These are phyloP conservation scores for Allium sativum DNA, from an alignment of 106 monocot species.

Conservation along the genomic window DNA sequence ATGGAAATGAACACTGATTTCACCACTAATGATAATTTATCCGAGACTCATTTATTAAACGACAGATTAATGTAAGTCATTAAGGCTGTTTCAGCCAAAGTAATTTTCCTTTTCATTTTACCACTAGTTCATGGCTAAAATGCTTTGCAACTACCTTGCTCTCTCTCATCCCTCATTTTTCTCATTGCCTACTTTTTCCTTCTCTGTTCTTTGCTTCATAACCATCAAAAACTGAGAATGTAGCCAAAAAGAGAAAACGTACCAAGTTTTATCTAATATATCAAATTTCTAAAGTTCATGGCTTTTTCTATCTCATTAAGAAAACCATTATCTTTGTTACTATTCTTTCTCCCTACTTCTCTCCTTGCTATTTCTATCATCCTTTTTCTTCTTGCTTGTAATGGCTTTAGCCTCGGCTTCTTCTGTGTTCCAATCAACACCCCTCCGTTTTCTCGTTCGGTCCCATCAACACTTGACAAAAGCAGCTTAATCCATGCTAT, in stretches of 20 bases:
- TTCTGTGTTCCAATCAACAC: neutral
- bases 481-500: neutral
- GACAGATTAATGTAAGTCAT: too few relatives aligned
- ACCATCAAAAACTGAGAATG: neutral
- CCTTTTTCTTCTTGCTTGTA: slow-evolving; percentile 21
- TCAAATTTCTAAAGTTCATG: neutral
- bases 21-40: too few relatives aligned
- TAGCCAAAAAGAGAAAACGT: neutral
- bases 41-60: too few relatives aligned
- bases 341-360: neutral
- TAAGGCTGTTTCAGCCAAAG: too few relatives aligned
- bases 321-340: neutral
- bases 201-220: neutral
- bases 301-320: neutral
- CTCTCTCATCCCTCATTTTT: neutral
- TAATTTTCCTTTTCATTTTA: too few relatives aligned
- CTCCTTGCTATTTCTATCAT: slow-evolving; percentile 1
- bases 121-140: neutral
- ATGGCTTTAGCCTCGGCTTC: slow-evolving; percentile 5
- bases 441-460: neutral
- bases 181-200: neutral
- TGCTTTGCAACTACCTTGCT: neutral
- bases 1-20: too few relatives aligned
- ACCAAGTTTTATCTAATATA: neutral
- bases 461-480: neutral